Base-by-base conservation (phyloP, 208 protist genomes). In the Crithidia acanthocephali region DNA sequence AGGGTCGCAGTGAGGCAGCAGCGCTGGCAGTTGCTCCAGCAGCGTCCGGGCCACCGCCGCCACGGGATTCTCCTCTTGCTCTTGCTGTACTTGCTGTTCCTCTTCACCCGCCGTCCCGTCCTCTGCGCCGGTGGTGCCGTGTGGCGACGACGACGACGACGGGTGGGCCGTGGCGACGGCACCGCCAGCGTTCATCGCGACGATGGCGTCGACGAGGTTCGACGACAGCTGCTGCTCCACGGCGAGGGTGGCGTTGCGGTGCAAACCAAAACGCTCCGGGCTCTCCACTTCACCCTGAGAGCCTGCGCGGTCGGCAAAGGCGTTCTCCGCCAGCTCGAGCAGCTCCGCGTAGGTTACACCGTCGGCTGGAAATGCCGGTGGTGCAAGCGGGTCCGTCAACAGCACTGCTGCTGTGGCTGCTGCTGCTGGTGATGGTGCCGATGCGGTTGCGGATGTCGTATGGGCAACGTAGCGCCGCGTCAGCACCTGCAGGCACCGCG, bases 211-310 rank as follows among this genome's bases (percentile, higher is more conserved):
- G 10, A 91, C 74, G 16, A 91, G 62, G 7, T 73, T 75, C 6
- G 68, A 72, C 22, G 85, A 91, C 28, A 77, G 82, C 60, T 79
- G 73, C 3, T 83, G 81, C 61, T 96, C 90, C 22, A 88, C 88
- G 18, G 94, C 91, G 55, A 98, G 97, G 56, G 88, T 90, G 11
- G 98, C 97, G 86, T 98, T 98, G 50, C 69, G 85, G 76, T 99
- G 96, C 30, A 99, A 80, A 32, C 98, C 98, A 76, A 98, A 99
- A 15, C 86, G 65, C 32, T 85, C 87, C 18, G 98, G 97, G 22
- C 78, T 81, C 53, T 95, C 93, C 58, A 30, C 45, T 2, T 13
- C 57, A 13, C 33, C 68, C n/a, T 67, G 47, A 20, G 25, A 25
- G 15, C 25, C 32, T 22, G 47, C 71, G 27, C 86, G 79, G 22